Evolutionary conservation across 1,139 yeast genomes (phyloP), one percentile per base, ranked within the genome.

Genomic region (Suhomyces kunorum): DNA sequence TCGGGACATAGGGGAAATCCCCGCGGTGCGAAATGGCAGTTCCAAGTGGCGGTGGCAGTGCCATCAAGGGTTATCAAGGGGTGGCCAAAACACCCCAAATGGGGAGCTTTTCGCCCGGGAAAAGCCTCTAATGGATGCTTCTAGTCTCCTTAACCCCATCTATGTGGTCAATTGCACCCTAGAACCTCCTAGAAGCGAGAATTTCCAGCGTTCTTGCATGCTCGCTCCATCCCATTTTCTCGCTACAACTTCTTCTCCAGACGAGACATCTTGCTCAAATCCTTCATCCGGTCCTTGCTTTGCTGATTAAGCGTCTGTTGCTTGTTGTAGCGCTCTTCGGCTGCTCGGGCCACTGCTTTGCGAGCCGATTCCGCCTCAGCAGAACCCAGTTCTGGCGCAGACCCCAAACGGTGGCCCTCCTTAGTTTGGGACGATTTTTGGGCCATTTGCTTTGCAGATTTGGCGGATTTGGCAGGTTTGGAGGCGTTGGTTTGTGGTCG

Each of bases 301-400:
- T 50, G 51, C 36, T 53, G 53, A 13, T 45, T 31, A 34, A 59
- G 49, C 20, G 56, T 56, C 37, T 65, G 64, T 14, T 58, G 64
- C 36, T 54, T 55, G 28, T 55, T 47, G 45, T 48, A 62, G 29
- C 74, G 49, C 32, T 51, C 53, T 40, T 68, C 67, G 2, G 75
- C 74, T 3, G 73, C 73, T 28, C 48, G 48, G 6, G 72, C 74
- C 4, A 61, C 71, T 1, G 72, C 71, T 16, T 54, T 59, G 42
- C 49, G 54, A 26, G 61, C 45, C 4, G 43, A 31, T 5, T 19
- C 13, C n/a, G 15, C 34, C 6, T 19, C 32, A 25, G 19, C 9
- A 7, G 22, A 17, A 3, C 6, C 31, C n/a, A 27, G 36, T 19
- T 18, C 26, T 19, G 24, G 30, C 8, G 34, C 26, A 14, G 40